These are phyloP conservation scores for Phyllostachys edulis DNA, from an alignment of 176 grass and related monocot species.

Conservation along the genomic window DNA sequence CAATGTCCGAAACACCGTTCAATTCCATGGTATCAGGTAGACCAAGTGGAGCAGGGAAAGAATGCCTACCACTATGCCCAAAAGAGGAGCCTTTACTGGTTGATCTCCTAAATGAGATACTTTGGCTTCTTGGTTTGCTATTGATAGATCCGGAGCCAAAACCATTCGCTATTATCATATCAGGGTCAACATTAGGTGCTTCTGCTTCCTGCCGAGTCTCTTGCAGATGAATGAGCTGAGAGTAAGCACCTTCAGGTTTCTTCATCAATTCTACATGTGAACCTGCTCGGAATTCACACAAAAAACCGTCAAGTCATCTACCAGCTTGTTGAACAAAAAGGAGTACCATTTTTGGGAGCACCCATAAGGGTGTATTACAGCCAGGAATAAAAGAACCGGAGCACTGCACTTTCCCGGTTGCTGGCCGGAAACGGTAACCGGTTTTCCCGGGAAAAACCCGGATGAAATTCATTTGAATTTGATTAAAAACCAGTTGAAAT, in stretches of 20 bases:
- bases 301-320: neutral
- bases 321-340: neutral
- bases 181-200: conserved; percentile 23
- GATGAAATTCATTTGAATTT: too few relatives aligned
- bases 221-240: conserved; percentile 79
- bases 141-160: conserved; percentile 27
- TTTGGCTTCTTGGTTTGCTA: conserved; percentile 42
- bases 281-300: conserved; percentile 47
- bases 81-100: conserved; percentile 52
- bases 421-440: too few relatives aligned
- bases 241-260: conserved; percentile 63
- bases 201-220: conserved; percentile 36
- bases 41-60: conserved; percentile 38
- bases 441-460: too few relatives aligned
- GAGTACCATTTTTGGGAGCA: neutral
- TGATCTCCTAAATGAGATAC: conserved; percentile 35
- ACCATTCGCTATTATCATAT: conserved; percentile 28
- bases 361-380: neutral
- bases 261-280: conserved; percentile 61
- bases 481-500: too few relatives aligned
- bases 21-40: conserved; percentile 48
- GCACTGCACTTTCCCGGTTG: too few relatives aligned
- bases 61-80: conserved; percentile 46
- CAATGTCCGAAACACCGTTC: conserved; percentile 6
- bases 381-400: too few relatives aligned